phyloP scores from a whole-genome alignment of 169 alveolate genomes.

The Cardiosporidium cionae region DNA sequence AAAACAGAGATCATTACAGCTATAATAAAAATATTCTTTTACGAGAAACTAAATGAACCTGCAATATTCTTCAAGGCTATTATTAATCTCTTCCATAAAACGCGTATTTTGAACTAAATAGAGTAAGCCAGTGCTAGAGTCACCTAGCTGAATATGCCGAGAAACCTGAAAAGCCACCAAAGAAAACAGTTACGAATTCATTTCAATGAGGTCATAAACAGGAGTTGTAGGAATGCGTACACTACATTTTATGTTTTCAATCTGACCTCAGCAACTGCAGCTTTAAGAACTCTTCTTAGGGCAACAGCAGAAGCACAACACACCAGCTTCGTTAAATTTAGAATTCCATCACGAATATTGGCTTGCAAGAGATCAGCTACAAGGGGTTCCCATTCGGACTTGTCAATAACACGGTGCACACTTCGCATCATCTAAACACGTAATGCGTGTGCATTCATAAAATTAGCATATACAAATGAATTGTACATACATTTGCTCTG shows the following conservation, averaged over 20 bases:
- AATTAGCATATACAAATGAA: background rate
- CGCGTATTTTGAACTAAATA: background rate
- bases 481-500: background rate
- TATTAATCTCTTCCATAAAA: constrained; percentile 21
- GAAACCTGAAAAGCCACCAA: no score
- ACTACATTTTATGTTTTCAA: background rate
- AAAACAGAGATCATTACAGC: no score
- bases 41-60: background rate
- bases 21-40: no score
- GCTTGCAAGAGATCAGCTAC: constrained; percentile 72
- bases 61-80: constrained; percentile 14
- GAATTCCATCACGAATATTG: constrained; percentile 62
- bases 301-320: constrained; percentile 73
- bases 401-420: constrained; percentile 68
- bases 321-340: constrained; percentile 59
- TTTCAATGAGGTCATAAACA: background rate
- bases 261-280: constrained; percentile 57
- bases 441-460: background rate
- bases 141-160: constrained; percentile 4
- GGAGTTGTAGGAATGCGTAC: background rate
- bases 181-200: no score
- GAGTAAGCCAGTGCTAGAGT: constrained; percentile 4
- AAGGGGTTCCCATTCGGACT: constrained; percentile 76
- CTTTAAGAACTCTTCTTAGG: constrained; percentile 59
- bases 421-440: constrained; percentile 67